Conservation (phyloP, 352 stramenopile species). For the Aphanomyces euteiches region DNA sequence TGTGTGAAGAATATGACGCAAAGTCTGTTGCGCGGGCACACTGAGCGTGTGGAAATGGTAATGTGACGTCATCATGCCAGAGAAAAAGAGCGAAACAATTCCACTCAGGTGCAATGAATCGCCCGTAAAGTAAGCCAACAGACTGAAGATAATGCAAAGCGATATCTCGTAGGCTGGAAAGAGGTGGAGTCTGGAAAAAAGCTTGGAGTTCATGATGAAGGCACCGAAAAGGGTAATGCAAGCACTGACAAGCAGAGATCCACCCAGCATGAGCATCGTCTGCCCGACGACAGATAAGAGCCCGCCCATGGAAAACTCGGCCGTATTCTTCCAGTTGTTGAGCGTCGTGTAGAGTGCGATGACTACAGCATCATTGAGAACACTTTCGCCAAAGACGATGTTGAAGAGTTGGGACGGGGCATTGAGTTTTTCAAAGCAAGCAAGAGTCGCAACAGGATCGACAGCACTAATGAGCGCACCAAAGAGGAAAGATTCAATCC, state of each 20-base stretch:
- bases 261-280: slow-evolving; percentile 71
- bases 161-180: slow-evolving; percentile 86
- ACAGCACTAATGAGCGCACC: slow-evolving; percentile 90
- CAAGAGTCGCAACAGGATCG: slow-evolving; percentile 90
- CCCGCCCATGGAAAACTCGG: slow-evolving; percentile 58
- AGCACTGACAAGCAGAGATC: slow-evolving; percentile 65
- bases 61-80: slow-evolving; percentile 83
- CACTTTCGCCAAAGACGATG: slow-evolving; percentile 93
- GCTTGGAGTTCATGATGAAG: slow-evolving; percentile 71
- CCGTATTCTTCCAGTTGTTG: slow-evolving; percentile 80
- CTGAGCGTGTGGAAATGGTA: slow-evolving; percentile 86
- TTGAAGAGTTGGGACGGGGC: slow-evolving; percentile 90
- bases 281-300: slow-evolving; percentile 60
- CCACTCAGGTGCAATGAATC: slow-evolving; percentile 79
- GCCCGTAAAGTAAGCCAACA: slow-evolving; percentile 81
- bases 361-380: slow-evolving; percentile 92
- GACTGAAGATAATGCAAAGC: slow-evolving; percentile 78
- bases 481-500: slow-evolving; percentile 90
- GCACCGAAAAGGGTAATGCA: slow-evolving; percentile 68
- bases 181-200: slow-evolving; percentile 66
- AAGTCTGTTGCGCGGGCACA: slow-evolving; percentile 72
- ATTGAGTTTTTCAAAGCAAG: slow-evolving; percentile 89
- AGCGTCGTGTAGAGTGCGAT: slow-evolving; percentile 93
- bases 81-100: slow-evolving; percentile 94
- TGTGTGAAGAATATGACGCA: slow-evolving; percentile 81